Base-by-base conservation (phyloP, 2,329 filamentous ascomycete genomes). In the Alternaria sp. region DNA sequence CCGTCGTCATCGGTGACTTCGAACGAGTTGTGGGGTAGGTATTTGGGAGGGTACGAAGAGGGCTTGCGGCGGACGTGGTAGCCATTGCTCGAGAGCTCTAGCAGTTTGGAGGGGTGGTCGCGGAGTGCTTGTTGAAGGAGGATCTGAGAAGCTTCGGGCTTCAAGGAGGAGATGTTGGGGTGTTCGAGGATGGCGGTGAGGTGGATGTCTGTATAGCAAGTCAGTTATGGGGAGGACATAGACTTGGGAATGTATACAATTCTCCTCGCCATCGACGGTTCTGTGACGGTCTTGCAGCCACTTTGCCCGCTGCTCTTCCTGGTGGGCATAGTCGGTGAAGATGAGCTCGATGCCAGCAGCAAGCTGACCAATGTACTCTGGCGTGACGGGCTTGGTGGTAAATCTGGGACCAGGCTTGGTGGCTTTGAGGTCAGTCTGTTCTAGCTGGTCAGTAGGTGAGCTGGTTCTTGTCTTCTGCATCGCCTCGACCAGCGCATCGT, bases 321-420 rank as follows among this genome's bases (percentile, higher is more conserved):
- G 74, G 50, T 72, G 73, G n/a, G 77, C 77, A 56, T 79, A 79
- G 54, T 79, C 76, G 57, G 74, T 75, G 56, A 80, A 78, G 51
- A 79, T 70, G 44, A 80, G 52, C 51, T 78, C 75, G 9, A 79
- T 66, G 12, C 76, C 77, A 46, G 69, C 72, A 54, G 71, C 68
- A 36, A 79, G 53, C 51, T 77, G 70, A 32, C 65, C 70, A 53
- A 80, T 49, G 55, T 77, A 78, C 23, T 77, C 74, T 19, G 67
- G 36, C 2, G 69, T 72, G 30, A 74, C 47, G 8, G 70, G 63
- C 43, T 62, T 64, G 21, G 56, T 65, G 4, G 68, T 71, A 21
- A 74, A 72, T 19, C 67, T 68, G 36, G 74, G 63, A 1, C 72
- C 71, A 30, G 67, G 63, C 11, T 59, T 52, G 10, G 47, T 50